These are phyloP conservation scores for Trifolium subterraneum DNA, from an alignment of 306 rosid genomes.

Conservation along the genomic window DNA sequence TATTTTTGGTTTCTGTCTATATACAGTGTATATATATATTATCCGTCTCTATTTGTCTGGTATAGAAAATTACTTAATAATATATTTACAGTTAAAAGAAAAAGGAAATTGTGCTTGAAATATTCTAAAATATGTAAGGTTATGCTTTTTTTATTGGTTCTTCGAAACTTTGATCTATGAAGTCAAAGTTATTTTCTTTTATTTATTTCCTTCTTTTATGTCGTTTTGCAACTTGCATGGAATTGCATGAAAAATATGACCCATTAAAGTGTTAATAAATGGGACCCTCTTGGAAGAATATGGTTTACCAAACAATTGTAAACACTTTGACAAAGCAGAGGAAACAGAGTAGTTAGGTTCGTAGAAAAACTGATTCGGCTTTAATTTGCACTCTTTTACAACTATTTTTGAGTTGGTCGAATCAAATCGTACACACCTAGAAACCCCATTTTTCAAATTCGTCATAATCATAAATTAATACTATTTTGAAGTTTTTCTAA, in stretches of 20 bases:
- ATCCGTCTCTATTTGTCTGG: no score
- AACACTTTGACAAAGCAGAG: conserved; percentile 41
- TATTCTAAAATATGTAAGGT: no score
- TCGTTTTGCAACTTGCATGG: neutral
- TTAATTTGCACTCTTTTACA: neutral
- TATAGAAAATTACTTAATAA: no score
- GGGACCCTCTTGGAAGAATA: conserved; percentile 15
- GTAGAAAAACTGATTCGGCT: conserved; percentile 23
- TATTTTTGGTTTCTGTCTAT: no score
- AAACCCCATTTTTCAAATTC: conserved; percentile 11
- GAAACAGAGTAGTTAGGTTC: conserved; percentile 24
- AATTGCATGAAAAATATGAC: conserved; percentile 26
- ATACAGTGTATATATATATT: no score
- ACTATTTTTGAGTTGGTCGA: conserved; percentile 15
- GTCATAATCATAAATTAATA: conserved; percentile 17
- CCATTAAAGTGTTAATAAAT: conserved; percentile 27
- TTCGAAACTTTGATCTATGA: conserved; percentile 5
- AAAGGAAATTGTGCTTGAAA: no score
- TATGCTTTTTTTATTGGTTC: neutral
- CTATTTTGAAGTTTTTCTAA: neutral
- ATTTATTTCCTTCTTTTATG: neutral
- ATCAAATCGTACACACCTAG: conserved; percentile 22
- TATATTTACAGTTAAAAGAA: no score
- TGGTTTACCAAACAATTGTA: conserved; percentile 32
- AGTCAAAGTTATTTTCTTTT: conserved; percentile 20